Evolutionary conservation across 2,329 filamentous ascomycete genomes (phyloP).

Genomic region (Cytospora piceae): DNA sequence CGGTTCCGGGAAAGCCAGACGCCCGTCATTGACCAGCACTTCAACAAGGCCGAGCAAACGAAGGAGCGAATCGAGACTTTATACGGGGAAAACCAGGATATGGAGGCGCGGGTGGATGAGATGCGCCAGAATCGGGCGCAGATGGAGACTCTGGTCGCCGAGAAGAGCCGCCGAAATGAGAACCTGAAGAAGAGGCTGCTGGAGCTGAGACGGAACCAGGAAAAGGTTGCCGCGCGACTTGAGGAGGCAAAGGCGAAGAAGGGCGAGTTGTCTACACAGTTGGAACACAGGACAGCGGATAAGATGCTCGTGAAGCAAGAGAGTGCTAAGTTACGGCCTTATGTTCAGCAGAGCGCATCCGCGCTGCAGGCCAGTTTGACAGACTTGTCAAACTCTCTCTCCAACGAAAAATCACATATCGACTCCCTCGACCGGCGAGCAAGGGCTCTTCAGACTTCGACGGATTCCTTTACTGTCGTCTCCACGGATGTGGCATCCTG

Average conservation of each 20-base stretch:
- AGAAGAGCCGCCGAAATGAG: slow-evolving; percentile 85
- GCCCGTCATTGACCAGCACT: slow-evolving; percentile 85
- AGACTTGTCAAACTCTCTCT: slow-evolving; percentile 79
- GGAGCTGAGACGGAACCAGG: slow-evolving; percentile 80
- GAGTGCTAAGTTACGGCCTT: slow-evolving; percentile 85
- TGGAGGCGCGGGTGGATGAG: slow-evolving; percentile 77
- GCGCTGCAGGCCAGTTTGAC: slow-evolving; percentile 80
- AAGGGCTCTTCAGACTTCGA: slow-evolving; percentile 88
- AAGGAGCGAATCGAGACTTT: slow-evolving; percentile 87
- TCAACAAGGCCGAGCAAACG: slow-evolving; percentile 85
- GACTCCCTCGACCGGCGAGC: slow-evolving; percentile 84
- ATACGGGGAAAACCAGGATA: slow-evolving; percentile 83
- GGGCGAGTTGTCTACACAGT: slow-evolving; percentile 68
- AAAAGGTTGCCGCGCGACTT: slow-evolving; percentile 78
- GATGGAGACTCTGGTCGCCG: slow-evolving; percentile 79
- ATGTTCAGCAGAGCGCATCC: slow-evolving; percentile 86
- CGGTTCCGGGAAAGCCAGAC: slow-evolving; percentile 95
- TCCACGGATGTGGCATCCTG: slow-evolving; percentile 84
- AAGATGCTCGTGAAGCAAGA: slow-evolving; percentile 78
- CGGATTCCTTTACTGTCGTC: slow-evolving; percentile 86
- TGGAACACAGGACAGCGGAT: slow-evolving; percentile 73
- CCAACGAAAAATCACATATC: slow-evolving; percentile 79
- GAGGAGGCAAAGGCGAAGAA: slow-evolving; percentile 85
- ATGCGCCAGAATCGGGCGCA: slow-evolving; percentile 79
- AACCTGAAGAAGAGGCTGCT: slow-evolving; percentile 82